Percentiles rank a stretch among this genome's conserved stretches.
phyloP scores from a whole-genome alignment of 768 basidiomycete genomes.

The Termitomyces sp. region DNA sequence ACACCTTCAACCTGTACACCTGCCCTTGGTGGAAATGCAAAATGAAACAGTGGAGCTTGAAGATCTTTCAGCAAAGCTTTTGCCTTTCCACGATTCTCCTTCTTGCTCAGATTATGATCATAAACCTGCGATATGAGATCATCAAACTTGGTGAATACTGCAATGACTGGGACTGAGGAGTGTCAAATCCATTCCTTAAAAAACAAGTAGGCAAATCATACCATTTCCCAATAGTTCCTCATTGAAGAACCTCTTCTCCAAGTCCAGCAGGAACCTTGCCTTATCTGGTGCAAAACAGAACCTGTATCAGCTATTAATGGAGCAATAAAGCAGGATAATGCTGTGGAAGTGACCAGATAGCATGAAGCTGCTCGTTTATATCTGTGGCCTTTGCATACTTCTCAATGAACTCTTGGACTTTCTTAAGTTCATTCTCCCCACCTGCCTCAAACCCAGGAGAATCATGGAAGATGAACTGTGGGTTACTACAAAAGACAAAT shows the following conservation, averaged over 20 bases:
- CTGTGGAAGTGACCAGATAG: neutral
- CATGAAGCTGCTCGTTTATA: neutral
- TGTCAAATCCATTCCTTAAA: neutral
- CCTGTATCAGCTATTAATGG: neutral
- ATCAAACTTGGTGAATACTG: neutral
- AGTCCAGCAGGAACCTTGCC: neutral
- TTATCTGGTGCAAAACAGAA: neutral
- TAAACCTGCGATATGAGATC: neutral
- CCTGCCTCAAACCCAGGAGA: neutral
- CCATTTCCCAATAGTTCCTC: neutral
- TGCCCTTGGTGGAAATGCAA: neutral
- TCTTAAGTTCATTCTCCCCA: neutral
- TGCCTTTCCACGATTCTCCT: neutral
- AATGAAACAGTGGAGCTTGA: neutral
- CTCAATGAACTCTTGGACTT: neutral
- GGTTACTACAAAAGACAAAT: neutral
- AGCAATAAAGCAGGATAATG: too few species aligned
- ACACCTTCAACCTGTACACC: neutral
- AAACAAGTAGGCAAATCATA: neutral
- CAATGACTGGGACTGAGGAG: neutral
- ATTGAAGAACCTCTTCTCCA: neutral
- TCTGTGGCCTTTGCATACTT: neutral
- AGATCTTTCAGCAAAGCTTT: neutral
- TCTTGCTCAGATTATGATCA: neutral
- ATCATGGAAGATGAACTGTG: slow-evolving; percentile 2